Conservation (phyloP, 352 stramenopile genomes). For the Hyaloperonospora arabidopsidis region DNA sequence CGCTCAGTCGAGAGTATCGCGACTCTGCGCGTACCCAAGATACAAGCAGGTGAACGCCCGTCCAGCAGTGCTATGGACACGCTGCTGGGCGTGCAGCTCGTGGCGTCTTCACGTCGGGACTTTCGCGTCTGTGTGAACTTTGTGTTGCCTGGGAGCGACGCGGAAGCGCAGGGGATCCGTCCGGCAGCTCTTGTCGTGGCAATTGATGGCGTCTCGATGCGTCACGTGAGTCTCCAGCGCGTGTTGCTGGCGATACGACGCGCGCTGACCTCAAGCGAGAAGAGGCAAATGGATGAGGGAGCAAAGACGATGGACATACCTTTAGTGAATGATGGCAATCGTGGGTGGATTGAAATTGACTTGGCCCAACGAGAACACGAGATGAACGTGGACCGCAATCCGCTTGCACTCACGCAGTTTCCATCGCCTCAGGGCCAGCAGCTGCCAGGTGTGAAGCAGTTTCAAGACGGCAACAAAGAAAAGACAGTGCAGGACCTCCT, state of each 20-base stretch:
- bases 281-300: background rate
- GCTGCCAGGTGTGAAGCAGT: slow-evolving; percentile 54
- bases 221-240: slow-evolving; percentile 39
- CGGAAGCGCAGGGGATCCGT: slow-evolving; percentile 41
- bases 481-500: slow-evolving; percentile 11
- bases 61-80: slow-evolving; percentile 45
- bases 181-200: slow-evolving; percentile 49
- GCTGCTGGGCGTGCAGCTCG: slow-evolving; percentile 47
- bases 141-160: slow-evolving; percentile 42
- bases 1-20: slow-evolving; percentile 45
- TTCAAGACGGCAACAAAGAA: slow-evolving; percentile 25
- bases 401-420: slow-evolving; percentile 63
- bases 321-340: slow-evolving; percentile 29
- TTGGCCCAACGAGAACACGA: slow-evolving; percentile 58
- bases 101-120: slow-evolving; percentile 47
- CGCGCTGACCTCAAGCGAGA: slow-evolving; percentile 16
- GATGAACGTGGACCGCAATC: slow-evolving; percentile 61
- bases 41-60: slow-evolving; percentile 17
- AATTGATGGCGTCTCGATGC: slow-evolving; percentile 48
- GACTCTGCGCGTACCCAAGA: slow-evolving; percentile 33
- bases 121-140: slow-evolving; percentile 65
- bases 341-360: slow-evolving; percentile 36
- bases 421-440: slow-evolving; percentile 60
- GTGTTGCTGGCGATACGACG: slow-evolving; percentile 38
- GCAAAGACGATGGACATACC: slow-evolving; percentile 8